phyloP scores from a whole-genome alignment of 2,329 filamentous ascomycete species.

The Westerdykella ornata region DNA sequence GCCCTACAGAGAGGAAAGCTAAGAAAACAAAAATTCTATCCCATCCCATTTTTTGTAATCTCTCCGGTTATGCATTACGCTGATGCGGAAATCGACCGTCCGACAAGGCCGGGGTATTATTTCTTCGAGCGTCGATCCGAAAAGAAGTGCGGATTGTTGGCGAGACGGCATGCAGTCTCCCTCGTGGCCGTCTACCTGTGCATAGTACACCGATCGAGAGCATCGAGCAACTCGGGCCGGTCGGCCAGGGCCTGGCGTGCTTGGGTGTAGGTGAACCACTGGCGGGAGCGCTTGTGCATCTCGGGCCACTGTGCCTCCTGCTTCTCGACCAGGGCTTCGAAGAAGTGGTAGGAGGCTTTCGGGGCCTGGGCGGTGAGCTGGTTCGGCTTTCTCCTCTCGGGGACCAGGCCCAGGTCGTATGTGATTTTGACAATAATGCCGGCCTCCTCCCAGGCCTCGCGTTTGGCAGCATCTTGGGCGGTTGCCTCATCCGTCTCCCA shows the following conservation, averaged over 20 bases:
- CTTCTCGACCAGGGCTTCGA: constrained; percentile 77
- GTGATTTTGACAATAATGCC: constrained; percentile 81
- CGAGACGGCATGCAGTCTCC: too few species aligned
- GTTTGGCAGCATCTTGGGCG: constrained; percentile 70
- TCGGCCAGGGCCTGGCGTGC: constrained; percentile 70
- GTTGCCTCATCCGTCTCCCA: constrained; percentile 95
- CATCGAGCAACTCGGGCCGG: constrained; percentile 82
- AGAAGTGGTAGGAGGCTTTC: constrained; percentile 74
- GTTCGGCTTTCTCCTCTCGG: constrained; percentile 62
- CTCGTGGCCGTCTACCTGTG: constrained; percentile 23
- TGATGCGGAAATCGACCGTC: too few species aligned
- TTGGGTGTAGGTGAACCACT: constrained; percentile 81
- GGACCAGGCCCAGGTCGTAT: constrained; percentile 78
- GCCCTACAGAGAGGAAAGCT: too few species aligned
- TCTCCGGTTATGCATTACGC: too few species aligned
- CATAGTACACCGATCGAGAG: constrained; percentile 69
- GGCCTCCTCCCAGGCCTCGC: constrained; percentile 97
- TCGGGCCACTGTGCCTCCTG: constrained; percentile 91
- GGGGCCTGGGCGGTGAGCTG: constrained; percentile 55
- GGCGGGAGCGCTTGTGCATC: constrained; percentile 78
- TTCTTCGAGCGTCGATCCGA: neutral
- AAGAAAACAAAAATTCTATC: too few species aligned
- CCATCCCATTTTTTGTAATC: too few species aligned
- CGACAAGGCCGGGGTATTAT: neutral
- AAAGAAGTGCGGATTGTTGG: too few species aligned